These are phyloP conservation scores for Leccinum pellstonianum DNA, from an alignment of 768 basidiomycete species.

Conservation along the genomic window DNA sequence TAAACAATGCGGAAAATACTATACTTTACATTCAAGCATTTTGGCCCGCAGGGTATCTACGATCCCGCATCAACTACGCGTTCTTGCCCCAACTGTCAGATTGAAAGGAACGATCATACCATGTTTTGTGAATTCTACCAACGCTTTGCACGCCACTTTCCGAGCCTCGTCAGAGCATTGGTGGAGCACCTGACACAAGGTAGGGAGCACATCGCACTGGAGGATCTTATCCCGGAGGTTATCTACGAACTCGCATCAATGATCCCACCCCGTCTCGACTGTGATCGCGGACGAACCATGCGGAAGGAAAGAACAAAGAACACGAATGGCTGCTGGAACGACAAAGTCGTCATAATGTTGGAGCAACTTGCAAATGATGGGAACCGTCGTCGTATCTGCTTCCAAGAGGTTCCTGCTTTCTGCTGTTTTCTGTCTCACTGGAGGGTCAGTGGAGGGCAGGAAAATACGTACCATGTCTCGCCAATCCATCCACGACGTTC, in stretches of 20 bases:
- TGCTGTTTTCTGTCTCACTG: neutral
- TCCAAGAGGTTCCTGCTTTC: constrained; percentile 5
- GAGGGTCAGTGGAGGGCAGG: neutral
- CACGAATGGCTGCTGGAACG: constrained; percentile 25
- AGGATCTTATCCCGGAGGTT: constrained; percentile 18
- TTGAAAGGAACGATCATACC: no score
- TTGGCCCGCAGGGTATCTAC: no score
- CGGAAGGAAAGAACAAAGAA: constrained; percentile 23
- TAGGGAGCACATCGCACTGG: constrained; percentile 11
- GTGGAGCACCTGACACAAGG: constrained; percentile 21
- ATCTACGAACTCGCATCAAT: constrained; percentile 14
- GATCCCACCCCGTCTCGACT: neutral
- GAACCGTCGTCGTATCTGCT: neutral
- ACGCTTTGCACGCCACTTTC: no score
- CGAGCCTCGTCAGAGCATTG: constrained; percentile 1
- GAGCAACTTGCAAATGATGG: constrained; percentile 16
- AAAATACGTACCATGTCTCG: constrained; percentile 9
- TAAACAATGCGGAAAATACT: no score
- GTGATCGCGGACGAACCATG: constrained; percentile 11
- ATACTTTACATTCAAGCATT: no score
- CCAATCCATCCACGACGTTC: constrained; percentile 18
- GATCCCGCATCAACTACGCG: no score
- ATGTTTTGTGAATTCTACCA: no score
- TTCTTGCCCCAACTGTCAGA: no score
- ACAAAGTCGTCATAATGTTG: constrained; percentile 27